Base-by-base conservation (phyloP, 2,329 filamentous ascomycete genomes). In the Dryadomyces quercivorus region DNA sequence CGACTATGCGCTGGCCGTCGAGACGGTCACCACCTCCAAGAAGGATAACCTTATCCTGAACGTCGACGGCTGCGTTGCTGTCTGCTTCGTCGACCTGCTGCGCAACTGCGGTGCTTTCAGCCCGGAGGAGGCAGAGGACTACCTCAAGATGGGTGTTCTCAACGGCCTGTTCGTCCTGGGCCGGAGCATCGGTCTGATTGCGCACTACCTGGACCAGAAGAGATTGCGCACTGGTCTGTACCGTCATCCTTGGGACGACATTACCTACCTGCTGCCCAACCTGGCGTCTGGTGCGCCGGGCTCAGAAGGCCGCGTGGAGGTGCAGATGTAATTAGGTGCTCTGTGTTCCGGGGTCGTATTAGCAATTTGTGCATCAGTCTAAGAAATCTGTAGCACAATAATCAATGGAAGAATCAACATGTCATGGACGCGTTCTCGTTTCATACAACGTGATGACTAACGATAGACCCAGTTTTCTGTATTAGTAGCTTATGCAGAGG, bases 21-120 rank as follows among this genome's bases (percentile, higher is more conserved):
- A 98, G 82, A 88, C 87, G 12, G 93, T 98, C 61, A 98, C 93
- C 55, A 98, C 93, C 51, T 96, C 90, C 61, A 98, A 98, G 88
- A 98, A 98, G 82, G 93, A 98, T 77, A 98, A 97, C 81, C 83
- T 98, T 63, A 98, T 98, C 65, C 85, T 98, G 67, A 98, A 98
- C 80, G 93, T 98, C 57, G 93, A 97, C 69, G 93, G 93, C 65
- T 95, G 89, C 72, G 87, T 98, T 67, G 93, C 93, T 62, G 93
- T 98, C 70, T 96, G 91, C 85, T 98, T 98, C 69, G 91, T 98
- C 61, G 93, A 98, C 68, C 79, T 98, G 60, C 79, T 98, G 74
- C 88, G 93, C 74, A 95, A 95, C 82, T 95, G 91, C 70, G 93
- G 93, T 71, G 92, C 93, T 55, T 98, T 98, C 82, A 92, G 86